phyloP scores from a whole-genome alignment of 2,329 filamentous ascomycete species.

The Neurospora sp. region DNA sequence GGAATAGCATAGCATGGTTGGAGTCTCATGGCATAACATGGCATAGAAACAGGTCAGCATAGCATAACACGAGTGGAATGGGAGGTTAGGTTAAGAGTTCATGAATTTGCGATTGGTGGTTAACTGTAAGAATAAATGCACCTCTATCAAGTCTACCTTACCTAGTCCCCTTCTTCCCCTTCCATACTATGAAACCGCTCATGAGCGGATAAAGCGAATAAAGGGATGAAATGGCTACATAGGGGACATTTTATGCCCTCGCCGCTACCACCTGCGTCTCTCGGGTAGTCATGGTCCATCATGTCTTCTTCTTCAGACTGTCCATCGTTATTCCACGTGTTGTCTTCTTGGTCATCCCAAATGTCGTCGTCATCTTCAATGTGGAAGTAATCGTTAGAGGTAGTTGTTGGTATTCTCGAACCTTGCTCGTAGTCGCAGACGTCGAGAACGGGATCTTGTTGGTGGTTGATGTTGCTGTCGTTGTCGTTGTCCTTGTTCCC shows the following conservation, averaged over 20 bases:
- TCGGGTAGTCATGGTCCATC: not conserved
- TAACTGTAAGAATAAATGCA: too few species aligned
- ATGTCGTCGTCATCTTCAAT: not conserved
- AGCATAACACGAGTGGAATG: not conserved
- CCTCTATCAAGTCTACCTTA: not conserved
- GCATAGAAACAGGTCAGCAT: not conserved
- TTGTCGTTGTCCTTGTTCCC: too few species aligned
- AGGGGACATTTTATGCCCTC: constrained; percentile 15
- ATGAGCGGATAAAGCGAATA: constrained; percentile 21
- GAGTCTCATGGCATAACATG: not conserved
- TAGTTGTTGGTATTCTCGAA: not conserved
- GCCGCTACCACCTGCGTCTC: not conserved
- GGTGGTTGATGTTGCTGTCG: not conserved
- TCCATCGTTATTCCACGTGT: constrained; percentile 6
- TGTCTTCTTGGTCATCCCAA: constrained; percentile 1
- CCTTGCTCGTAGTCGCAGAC: not conserved
- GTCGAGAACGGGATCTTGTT: not conserved
- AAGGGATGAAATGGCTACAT: constrained; percentile 20
- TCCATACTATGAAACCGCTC: constrained; percentile 20
- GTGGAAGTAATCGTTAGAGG: not conserved
- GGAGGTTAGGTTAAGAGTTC: too few species aligned
- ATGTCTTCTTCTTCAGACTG: not conserved
- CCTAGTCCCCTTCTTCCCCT: not conserved
- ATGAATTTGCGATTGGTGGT: too few species aligned
- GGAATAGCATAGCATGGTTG: not conserved